phyloP scores from a whole-genome alignment of 2,329 filamentous ascomycete genomes.

The Capronia coronata region DNA sequence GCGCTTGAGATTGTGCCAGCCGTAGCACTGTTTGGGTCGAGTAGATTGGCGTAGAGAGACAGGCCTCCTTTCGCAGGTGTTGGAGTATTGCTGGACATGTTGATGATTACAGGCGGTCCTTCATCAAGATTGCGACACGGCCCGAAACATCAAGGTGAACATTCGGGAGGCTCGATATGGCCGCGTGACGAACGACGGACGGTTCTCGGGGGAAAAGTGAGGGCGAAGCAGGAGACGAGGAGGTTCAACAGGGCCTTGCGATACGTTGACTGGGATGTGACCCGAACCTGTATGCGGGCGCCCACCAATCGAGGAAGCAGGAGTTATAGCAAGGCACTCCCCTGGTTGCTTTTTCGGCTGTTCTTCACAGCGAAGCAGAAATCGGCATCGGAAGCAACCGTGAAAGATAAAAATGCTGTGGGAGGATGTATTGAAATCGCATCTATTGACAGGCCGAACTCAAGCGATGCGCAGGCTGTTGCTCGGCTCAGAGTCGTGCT shows the following conservation, averaged over 20 bases:
- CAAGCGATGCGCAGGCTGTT: too few relatives aligned
- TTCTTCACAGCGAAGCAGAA: not conserved
- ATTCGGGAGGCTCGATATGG: not conserved
- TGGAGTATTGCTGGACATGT: conserved; percentile 23
- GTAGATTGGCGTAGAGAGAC: conserved; percentile 78
- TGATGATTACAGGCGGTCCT: not conserved
- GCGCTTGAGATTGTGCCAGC: conserved; percentile 67
- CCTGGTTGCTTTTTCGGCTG: not conserved
- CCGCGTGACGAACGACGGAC: conserved; percentile 13
- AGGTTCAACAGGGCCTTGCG: not conserved
- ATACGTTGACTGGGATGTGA: not conserved
- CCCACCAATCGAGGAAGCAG: not conserved
- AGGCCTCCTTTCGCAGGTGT: conserved; percentile 23
- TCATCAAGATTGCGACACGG: too few relatives aligned
- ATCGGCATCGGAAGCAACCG: not conserved
- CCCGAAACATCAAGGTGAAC: not conserved
- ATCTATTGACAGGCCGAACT: too few relatives aligned
- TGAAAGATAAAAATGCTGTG: too few relatives aligned
- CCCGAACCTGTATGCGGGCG: not conserved
- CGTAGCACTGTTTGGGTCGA: conserved; percentile 49
- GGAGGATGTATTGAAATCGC: too few relatives aligned
- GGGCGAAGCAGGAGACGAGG: too few relatives aligned
- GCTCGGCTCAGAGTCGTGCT: not conserved
- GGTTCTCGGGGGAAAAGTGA: conserved; percentile 12
- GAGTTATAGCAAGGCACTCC: not conserved